Evolutionary conservation across 306 rosid species (phyloP).

Genomic region (Argentina anserina): DNA sequence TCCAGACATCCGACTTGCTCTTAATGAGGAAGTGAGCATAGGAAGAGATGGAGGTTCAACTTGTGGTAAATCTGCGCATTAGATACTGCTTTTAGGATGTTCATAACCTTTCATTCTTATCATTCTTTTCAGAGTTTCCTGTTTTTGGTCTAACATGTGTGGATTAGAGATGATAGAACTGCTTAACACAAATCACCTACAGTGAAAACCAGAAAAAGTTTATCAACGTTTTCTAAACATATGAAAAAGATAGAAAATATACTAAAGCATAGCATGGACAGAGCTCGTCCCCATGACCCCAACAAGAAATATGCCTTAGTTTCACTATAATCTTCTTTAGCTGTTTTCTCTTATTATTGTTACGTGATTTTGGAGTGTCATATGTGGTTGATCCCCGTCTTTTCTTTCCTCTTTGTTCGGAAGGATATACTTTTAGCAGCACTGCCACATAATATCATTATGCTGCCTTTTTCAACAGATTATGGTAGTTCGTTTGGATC

Average conservation of each 20-base stretch:
- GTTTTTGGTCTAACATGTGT: not conserved
- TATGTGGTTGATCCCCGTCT: constrained; percentile 11
- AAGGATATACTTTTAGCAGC: not conserved
- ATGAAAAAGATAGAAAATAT: not conserved
- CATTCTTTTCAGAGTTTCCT: not conserved
- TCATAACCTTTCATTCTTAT: not conserved
- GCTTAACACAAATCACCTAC: not conserved
- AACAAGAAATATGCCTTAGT: not conserved
- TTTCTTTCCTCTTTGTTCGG: not conserved
- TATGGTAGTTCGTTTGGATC: constrained; percentile 60
- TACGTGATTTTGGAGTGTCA: constrained; percentile 8
- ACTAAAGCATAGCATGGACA: not conserved
- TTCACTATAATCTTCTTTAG: not conserved
- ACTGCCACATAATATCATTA: constrained; percentile 12
- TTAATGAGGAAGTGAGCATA: constrained; percentile 79
- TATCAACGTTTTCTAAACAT: not conserved
- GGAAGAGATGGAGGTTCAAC: constrained; percentile 67
- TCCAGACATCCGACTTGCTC: constrained; percentile 92
- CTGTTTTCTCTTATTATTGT: not conserved
- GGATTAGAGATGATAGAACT: not conserved
- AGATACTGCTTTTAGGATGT: constrained; percentile 6
- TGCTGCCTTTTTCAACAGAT: constrained; percentile 45
- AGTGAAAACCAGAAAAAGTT: not conserved
- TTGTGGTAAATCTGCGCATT: constrained; percentile 26
- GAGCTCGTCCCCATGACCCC: not conserved